Base-by-base conservation (phyloP, 1,284 basidiomycete species). In the Chondrostereum purpureum region DNA sequence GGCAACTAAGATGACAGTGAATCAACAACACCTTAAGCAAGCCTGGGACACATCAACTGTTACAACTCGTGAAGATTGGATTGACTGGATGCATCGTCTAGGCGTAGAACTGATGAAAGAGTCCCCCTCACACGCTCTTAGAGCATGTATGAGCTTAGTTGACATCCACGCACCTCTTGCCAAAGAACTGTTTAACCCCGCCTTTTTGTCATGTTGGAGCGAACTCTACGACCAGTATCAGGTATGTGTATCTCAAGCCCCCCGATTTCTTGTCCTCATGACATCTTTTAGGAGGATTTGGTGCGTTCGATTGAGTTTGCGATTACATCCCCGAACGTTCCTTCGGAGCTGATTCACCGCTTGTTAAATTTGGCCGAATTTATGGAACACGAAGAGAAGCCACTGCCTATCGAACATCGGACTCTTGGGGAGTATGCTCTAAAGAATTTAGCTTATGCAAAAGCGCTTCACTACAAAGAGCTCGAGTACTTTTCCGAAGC, bases 301-400 rank as follows among this genome's bases (percentile, higher is more conserved):
- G 92, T 97, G 39, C 83, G 85, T 35, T 85, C 92, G 3, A 90
- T 99, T 42, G 92, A 97, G 60, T 71, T 69, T 46, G 95, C 96
- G 0, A 88, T 99, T 53, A 90, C 86, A 50, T 92, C 73, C 2
- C 71, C 77, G 10, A 80, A 75, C 3, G 83, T 92, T 2, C 92
- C 95, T 0, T 78, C 90, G 3, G 94, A 98, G 45, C 77, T 99
- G 22, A 90, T 96, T n/a, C 92, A 97, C 61, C 82, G 90, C 39
- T 72, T 99, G 21, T 78, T 99, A 50, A 94, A 94, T 63, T 75
- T 99, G n/a, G 93, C 94, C 5, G 96, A 99, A 64, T 99, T 99
- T 63, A 97, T 99, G 91, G 96, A 99, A 65, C 96, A 98, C 58
- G 95, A 99, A 64, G 96, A 99, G 63, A 97, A 97, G 62, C 80